A percentile compares a stretch with the other conserved stretches of the same genome.
These are phyloP conservation scores for Cyberlindnera xylosilytica DNA, from an alignment of 805 yeast genomes.

Conservation along the genomic window DNA sequence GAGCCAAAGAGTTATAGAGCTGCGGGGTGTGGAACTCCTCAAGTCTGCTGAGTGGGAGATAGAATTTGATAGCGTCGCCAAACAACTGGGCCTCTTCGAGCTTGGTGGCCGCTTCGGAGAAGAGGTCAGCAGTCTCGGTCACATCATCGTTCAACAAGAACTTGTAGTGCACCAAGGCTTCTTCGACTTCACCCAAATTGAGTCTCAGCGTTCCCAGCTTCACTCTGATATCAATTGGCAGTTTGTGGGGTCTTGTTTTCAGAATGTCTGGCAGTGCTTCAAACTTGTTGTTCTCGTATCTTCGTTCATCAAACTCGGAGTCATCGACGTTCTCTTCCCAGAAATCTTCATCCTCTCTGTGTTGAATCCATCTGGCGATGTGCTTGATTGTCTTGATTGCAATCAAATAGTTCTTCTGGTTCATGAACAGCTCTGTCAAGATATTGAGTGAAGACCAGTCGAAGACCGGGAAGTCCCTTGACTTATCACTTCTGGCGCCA, in stretches of 20 bases:
- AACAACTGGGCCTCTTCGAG: constrained; percentile 66
- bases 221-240: constrained; percentile 86
- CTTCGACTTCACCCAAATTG: constrained; percentile 57
- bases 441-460: constrained; percentile 90
- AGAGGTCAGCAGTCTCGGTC: constrained; percentile 67
- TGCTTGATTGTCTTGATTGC: constrained; percentile 66
- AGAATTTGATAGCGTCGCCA: constrained; percentile 72
- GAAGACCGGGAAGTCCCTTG: constrained; percentile 47
- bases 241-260: constrained; percentile 38
- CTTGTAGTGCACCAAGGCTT: constrained; percentile 70
- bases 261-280: constrained; percentile 35
- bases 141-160: constrained; percentile 55
- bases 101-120: constrained; percentile 70
- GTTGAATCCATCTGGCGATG: constrained; percentile 81
- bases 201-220: constrained; percentile 77
- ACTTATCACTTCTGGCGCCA: constrained; percentile 13
- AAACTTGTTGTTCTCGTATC: constrained; percentile 46
- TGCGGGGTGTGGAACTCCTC: constrained; percentile 52
- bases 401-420: constrained; percentile 57
- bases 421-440: constrained; percentile 73
- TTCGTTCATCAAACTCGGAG: constrained; percentile 77
- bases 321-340: constrained; percentile 57
- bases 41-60: constrained; percentile 52
- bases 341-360: constrained; percentile 49
- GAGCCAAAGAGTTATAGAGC: constrained; percentile 54